Evolutionary conservation across 257 asterid genomes (phyloP), one percentile per base, ranked within the genome.

Genomic region (Solanum habrochaites): DNA sequence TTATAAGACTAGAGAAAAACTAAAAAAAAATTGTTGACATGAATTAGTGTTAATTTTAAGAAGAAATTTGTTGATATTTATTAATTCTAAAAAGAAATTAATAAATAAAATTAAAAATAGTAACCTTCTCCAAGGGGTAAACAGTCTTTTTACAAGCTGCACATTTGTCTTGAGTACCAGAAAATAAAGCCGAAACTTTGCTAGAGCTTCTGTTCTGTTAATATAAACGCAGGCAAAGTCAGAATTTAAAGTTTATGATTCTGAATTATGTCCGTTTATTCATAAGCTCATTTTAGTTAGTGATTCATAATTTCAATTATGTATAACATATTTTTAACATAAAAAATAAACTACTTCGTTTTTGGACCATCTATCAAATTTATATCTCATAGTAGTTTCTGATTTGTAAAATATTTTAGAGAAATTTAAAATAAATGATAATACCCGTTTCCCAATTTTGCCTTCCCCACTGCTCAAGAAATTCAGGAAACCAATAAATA

Each of bases 121-220:
- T 15, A 8, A 92, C 96, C 94, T 94, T 94, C 87, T 94, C 97
- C 52, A 94, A 86, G 5, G 97, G 96, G 83, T 94, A 94, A 20
- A 94, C 97, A 5, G 93, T 92, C 70, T 93, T 93, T 12, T 86
- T 83, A 89, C 97, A 94, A 21, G 87, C 91, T 1, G 94, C 90
- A 86, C 96, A 94, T 90, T 93, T 94, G 56, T 94, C 96, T 88
- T 90, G 92, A 6, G 97, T 94, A 47, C 96, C 97, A 58, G 96
- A 93, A 90, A 94, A 94, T 5, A 91, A 83, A 4, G 93, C 69
- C 5, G 97, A 92, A 29, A 90, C 83, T 90, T 88, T 91, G 87
- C 94, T 94, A 2, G 94, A 90, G 72, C 86, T 85, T 83, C 90
- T 90, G 35, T 82, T 90, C 96, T 92, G 93, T 80, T 80, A 91